A percentile compares a stretch with the other conserved stretches of the same genome.
These are phyloP conservation scores for Umbilicus rupestris DNA, from an alignment of 164 flowering plant genomes.

Conservation along the genomic window DNA sequence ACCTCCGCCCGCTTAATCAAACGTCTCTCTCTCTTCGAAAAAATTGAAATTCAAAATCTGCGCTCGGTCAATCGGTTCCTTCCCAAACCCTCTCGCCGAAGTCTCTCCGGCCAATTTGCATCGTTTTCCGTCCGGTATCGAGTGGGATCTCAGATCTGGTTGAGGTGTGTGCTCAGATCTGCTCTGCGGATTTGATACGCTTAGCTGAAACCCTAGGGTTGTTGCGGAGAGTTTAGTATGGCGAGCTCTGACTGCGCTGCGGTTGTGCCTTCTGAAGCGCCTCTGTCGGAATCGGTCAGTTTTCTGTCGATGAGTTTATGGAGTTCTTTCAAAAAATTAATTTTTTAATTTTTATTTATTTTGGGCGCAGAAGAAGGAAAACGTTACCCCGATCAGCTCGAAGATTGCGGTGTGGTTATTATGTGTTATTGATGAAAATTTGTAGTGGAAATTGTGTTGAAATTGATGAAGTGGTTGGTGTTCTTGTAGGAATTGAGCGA, in stretches of 20 bases:
- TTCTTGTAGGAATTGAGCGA: conserved; percentile 56
- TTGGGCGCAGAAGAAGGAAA: conserved; percentile 52
- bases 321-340: no score
- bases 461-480: background rate
- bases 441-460: background rate
- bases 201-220: background rate
- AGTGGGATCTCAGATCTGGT: background rate
- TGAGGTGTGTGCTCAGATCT: background rate
- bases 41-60: no score
- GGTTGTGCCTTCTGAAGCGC: background rate
- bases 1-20: no score
- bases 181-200: no score
- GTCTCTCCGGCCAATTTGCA: no score
- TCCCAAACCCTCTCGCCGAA: no score
- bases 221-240: background rate
- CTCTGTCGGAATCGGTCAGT: background rate
- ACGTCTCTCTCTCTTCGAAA: no score
- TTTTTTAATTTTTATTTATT: background rate
- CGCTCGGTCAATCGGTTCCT: no score
- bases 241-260: background rate
- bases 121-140: no score
- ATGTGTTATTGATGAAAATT: background rate
- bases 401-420: conserved; percentile 34
- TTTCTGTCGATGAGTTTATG: background rate
- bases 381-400: conserved; percentile 38